Base-by-base conservation (phyloP, 2,329 filamentous ascomycete species). In the Botryotinia convoluta region DNA sequence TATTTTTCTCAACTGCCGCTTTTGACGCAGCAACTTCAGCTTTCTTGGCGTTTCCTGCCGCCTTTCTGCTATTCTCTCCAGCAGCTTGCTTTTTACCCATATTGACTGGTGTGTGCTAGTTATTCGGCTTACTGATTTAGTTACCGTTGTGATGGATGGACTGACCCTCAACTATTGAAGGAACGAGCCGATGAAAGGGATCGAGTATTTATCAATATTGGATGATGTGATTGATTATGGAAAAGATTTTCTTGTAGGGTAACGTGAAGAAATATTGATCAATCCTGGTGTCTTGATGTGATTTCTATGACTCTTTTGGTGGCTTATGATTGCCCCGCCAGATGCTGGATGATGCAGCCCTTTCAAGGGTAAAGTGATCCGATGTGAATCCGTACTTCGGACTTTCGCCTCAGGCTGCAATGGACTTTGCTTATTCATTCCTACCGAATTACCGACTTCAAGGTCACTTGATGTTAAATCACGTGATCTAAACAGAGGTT, bases 21-120 rank as follows among this genome's bases (percentile, higher is more conserved):
- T 98, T 98, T 73, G 88, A 84, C 14, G 93, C 92, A 1, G 94
- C 95, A 4, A 90, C 91, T 67, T 98, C 94, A 76, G 94, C 94
- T 87, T 99, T 98, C 84, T 94, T 89, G 76, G 95, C 94, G 83
- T 98, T 94, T 76, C 95, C 96, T 14, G 91, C 89, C 4, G 85
- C 94, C 86, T 98, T 98, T 85, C 97, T 98, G 82, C 87, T 92
- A 84, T 92, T 94, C 76, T 97, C 94, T 71, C 85, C 88, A 84
- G 77, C 83, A 80, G 86, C 88, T 83, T 93, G 95, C 83, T 93
- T 93, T 78, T 87, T 88, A 42, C 86, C 91, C 92, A 95, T 95
- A 76, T 77, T 85, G 65, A 42, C 26, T 68, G 75, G 69, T 42
- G 51, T 16, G 60, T 62, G 26, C 60, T 62, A 62, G 35, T 9